Evolutionary conservation across 257 asterid genomes (phyloP), one percentile per base, ranked within the genome.

Genomic region (Ballota nigra): DNA sequence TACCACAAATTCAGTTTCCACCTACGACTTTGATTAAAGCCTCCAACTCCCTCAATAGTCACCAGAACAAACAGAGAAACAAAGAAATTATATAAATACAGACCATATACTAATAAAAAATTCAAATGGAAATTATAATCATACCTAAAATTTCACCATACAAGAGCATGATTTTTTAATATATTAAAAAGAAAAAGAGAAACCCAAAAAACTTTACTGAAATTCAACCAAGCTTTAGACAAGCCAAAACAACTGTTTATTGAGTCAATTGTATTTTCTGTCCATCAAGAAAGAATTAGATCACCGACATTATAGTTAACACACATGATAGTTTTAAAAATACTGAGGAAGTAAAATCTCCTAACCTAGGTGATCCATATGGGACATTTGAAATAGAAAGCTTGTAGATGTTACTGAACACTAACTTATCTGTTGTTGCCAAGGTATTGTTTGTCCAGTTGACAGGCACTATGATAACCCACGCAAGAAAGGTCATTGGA

Each of bases 361-460:
- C 83, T 52, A 51, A 91, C 98, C 98, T 87, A 41, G 81, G 83
- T 38, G 96, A 91, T 79, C 84, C 91, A 52, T 51, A 57, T 22
- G 97, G 97, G 75, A 94, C 81, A 70, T 94, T 94, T 66, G 98
- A 94, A 74, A 94, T 94, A 20, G 98, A 94, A 63, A 94, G 97
- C 86, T 86, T 88, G 80, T 94, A 96, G 51, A 94, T 81, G 36
- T 83, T 79, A 75, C 97, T 94, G 79, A 41, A 92, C 38, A 62
- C 63, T 19, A 86, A 61, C 65, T 71, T 71, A 40, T 69, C 78
- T 45, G 76, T 64, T 67, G 78, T 9, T 29, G 96, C 91, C 79
- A 94, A 74, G 58, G 95, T 86, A 84, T 78, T 83, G 76, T 94
- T 91, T 18, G 97, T 94, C 96, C 96, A 94, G 85, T 94, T 94